Evolutionary conservation across 2,329 filamentous ascomycete genomes (phyloP).

Genomic region (Thermothelomyces thermophilus): DNA sequence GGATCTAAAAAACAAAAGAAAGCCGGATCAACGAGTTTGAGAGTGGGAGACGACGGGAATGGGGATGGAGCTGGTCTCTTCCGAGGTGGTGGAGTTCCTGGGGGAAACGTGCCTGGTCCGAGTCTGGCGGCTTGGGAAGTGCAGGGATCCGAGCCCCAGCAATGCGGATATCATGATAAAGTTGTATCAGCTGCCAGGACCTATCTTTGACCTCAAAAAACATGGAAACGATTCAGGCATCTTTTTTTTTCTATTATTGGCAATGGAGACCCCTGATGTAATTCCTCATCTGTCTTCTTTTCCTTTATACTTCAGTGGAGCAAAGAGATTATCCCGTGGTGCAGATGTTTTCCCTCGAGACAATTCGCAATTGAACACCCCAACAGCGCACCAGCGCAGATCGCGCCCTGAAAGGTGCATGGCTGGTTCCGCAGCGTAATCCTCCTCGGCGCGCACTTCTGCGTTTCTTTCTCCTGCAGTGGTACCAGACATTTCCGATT

Average conservation of each 20-base stretch:
- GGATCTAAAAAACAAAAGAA: not conserved
- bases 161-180: slow-evolving; percentile 6
- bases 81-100: slow-evolving; percentile 11
- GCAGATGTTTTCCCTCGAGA: no score
- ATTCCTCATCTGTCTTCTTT: no score
- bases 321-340: not conserved
- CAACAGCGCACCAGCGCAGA: slow-evolving; percentile 13
- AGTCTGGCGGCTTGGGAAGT: slow-evolving; percentile 10
- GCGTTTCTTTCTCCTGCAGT: not conserved
- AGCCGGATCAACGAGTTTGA: not conserved
- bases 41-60: not conserved
- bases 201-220: not conserved
- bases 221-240: no score
- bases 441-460: slow-evolving; percentile 7
- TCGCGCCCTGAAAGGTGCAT: slow-evolving; percentile 13
- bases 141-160: slow-evolving; percentile 9
- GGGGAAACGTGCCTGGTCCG: slow-evolving; percentile 5
- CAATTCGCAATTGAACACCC: slow-evolving; percentile 3
- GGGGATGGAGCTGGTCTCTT: slow-evolving; percentile 7
- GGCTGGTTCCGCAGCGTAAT: slow-evolving; percentile 4
- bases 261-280: no score
- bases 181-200: not conserved
- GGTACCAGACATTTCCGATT: no score
- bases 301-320: not conserved
- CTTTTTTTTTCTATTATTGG: no score